These are phyloP conservation scores for Epichloe hybrida DNA, from an alignment of 2,329 filamentous ascomycete genomes.

Conservation along the genomic window DNA sequence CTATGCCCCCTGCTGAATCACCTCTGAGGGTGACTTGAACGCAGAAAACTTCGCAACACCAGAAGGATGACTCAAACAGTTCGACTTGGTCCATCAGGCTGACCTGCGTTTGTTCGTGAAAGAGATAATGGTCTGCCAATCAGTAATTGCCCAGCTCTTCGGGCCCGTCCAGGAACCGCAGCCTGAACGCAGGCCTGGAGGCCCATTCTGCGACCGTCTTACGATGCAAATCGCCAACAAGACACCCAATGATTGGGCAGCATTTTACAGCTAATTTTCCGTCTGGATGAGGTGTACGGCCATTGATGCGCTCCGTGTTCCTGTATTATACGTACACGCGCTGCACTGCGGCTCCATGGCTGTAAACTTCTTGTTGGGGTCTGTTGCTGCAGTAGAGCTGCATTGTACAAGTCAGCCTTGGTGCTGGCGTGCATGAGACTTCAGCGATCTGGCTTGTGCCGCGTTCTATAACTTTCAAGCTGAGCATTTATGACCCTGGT, in stretches of 20 bases:
- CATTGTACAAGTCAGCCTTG: not conserved
- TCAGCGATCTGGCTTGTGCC: too few relatives aligned
- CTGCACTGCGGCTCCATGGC: not conserved
- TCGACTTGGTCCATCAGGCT: not conserved
- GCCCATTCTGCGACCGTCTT: slow-evolving; percentile 5
- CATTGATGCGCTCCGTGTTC: not conserved
- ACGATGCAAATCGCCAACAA: slow-evolving; percentile 4
- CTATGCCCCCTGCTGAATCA: not conserved
- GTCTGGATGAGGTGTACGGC: not conserved
- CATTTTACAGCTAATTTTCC: slow-evolving; percentile 1
- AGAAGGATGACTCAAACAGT: not conserved
- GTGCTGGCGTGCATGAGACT: not conserved
- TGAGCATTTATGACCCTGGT: too few relatives aligned
- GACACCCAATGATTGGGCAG: slow-evolving; percentile 6
- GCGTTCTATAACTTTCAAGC: too few relatives aligned
- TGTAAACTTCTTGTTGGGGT: not conserved
- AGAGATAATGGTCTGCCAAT: not conserved
- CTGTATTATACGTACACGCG: not conserved
- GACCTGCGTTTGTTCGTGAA: not conserved
- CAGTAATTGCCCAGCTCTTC: not conserved
- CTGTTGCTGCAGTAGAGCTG: not conserved
- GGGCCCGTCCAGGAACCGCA: slow-evolving; percentile 4
- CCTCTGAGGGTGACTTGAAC: not conserved
- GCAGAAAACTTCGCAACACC: not conserved
- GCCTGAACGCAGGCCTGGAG: slow-evolving; percentile 4